Percentiles rank a stretch among this genome's conserved stretches.
phyloP scores from a whole-genome alignment of 805 yeast species.

The Nadsonia fulvescens region DNA sequence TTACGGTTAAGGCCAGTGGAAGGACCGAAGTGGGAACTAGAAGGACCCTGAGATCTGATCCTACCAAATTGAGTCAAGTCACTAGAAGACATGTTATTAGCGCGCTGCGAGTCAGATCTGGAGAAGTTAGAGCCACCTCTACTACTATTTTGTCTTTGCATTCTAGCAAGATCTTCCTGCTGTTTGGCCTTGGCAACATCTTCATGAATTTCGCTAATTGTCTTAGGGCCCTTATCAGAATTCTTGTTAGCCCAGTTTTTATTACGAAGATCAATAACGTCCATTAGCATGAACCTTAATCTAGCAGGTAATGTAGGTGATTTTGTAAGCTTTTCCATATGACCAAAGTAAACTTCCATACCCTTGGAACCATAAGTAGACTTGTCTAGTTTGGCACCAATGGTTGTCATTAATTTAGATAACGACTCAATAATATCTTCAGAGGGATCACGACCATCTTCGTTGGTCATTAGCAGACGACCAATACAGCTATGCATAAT shows the following conservation, averaged over 20 bases:
- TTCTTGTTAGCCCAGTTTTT: slow-evolving; percentile 47
- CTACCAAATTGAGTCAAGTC: slow-evolving; percentile 11
- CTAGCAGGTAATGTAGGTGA: slow-evolving; percentile 49
- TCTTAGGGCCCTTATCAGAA: slow-evolving; percentile 83
- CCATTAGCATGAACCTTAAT: slow-evolving; percentile 72
- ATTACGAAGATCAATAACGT: slow-evolving; percentile 61
- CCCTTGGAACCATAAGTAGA: slow-evolving; percentile 22
- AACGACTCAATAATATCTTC: slow-evolving; percentile 87
- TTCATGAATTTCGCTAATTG: slow-evolving; percentile 76
- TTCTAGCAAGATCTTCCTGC: no score
- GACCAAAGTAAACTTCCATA: slow-evolving; percentile 40
- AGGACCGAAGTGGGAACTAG: no score
- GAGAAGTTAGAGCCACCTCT: slow-evolving; percentile 12
- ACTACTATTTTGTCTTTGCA: no score
- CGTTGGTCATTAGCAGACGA: slow-evolving; percentile 25
- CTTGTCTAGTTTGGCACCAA: slow-evolving; percentile 57
- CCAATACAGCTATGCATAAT: slow-evolving; percentile 61
- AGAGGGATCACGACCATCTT: slow-evolving; percentile 40
- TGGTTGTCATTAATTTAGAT: slow-evolving; percentile 66
- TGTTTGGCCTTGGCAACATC: slow-evolving; percentile 53
- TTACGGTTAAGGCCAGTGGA: no score
- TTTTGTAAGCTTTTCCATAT: slow-evolving; percentile 29
- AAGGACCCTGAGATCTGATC: slow-evolving; percentile 11
- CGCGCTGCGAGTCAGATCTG: slow-evolving; percentile 13
- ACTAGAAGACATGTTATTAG: no score